Conservation (phyloP, 805 yeast species). For the Saturnispora serradocipensis region DNA sequence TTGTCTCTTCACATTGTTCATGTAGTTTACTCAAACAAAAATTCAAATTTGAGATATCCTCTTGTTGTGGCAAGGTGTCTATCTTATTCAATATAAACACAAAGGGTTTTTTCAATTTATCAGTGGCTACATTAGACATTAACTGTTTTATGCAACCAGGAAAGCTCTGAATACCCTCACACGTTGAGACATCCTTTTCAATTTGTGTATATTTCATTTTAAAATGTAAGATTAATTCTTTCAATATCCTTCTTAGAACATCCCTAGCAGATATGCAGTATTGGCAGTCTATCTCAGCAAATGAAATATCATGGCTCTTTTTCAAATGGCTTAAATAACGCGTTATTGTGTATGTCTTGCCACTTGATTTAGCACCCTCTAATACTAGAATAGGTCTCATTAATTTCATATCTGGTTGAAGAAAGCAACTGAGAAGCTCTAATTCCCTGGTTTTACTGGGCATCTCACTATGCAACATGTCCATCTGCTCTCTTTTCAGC, state of each 20-base stretch:
- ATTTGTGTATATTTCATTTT: constrained; percentile 5
- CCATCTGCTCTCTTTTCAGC: constrained; percentile 1
- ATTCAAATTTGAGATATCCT: constrained; percentile 30
- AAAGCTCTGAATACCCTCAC: constrained; percentile 36
- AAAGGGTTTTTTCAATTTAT: constrained; percentile 23
- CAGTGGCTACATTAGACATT: constrained; percentile 1
- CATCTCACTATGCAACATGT: constrained; percentile 4
- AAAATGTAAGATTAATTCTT: constrained; percentile 7
- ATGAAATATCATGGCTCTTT: constrained; percentile 15
- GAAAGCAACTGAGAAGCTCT: constrained; percentile 28
- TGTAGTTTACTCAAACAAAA: constrained; percentile 34
- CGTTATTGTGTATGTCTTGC: constrained; percentile 35
- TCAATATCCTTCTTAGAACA: constrained; percentile 34
- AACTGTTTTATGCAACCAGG: constrained; percentile 34
- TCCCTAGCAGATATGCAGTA: constrained; percentile 34
- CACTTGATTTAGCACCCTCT: constrained; percentile 42
- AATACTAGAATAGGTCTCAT: constrained; percentile 33
- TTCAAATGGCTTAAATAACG: constrained; percentile 24
- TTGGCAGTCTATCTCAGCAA: constrained; percentile 35
- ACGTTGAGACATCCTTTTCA: constrained; percentile 12
- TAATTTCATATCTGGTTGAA: constrained; percentile 23
- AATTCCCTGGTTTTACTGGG: constrained; percentile 29
- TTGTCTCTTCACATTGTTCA: constrained; percentile 30
- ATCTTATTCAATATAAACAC: constrained; percentile 40
- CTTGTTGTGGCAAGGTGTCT: constrained; percentile 30